phyloP scores from a whole-genome alignment of 2,329 filamentous ascomycete species.

The Teratosphaeria viscida region DNA sequence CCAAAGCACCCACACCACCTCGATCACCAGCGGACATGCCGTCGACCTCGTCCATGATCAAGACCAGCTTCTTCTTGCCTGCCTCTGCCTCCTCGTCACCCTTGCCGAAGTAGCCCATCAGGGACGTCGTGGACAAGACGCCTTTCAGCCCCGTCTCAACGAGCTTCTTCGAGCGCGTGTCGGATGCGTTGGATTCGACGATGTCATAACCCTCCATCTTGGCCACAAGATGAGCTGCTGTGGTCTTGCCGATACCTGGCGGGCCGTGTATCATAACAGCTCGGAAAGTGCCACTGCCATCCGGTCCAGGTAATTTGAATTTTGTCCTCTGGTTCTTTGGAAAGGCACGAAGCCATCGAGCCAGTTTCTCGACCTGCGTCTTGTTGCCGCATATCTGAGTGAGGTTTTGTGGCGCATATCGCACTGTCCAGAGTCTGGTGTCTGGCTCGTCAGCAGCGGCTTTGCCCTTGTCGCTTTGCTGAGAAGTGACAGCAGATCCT shows the following conservation, averaged over 20 bases:
- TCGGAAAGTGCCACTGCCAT: constrained; percentile 72
- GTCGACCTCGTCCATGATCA: constrained; percentile 99
- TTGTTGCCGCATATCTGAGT: constrained; percentile 96
- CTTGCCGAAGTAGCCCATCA: constrained; percentile 73
- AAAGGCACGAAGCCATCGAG: constrained; percentile 78
- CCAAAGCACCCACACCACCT: constrained; percentile 86
- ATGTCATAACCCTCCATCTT: constrained; percentile 89
- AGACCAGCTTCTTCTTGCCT: constrained; percentile 81
- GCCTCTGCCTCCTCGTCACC: constrained; percentile 71
- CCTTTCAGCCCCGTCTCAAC: constrained; percentile 83
- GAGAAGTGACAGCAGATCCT: constrained; percentile 12
- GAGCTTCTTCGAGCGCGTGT: constrained; percentile 89
- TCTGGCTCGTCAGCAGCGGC: constrained; percentile 35
- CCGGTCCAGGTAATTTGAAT: constrained; percentile 73
- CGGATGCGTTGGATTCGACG: constrained; percentile 90
- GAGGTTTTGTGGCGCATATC: constrained; percentile 79
- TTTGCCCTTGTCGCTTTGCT: constrained; percentile 18
- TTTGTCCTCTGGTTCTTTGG: constrained; percentile 64
- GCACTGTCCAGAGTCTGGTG: constrained; percentile 78
- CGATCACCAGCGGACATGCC: constrained; percentile 97
- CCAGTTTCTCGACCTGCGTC: constrained; percentile 74
- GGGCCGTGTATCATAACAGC: constrained; percentile 94
- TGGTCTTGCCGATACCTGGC: constrained; percentile 95
- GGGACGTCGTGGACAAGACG: constrained; percentile 84
- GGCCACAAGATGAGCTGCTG: constrained; percentile 85